Evolutionary conservation across 768 basidiomycete species (phyloP), one percentile per base, ranked within the genome.

Genomic region (Daedalea quercina): DNA sequence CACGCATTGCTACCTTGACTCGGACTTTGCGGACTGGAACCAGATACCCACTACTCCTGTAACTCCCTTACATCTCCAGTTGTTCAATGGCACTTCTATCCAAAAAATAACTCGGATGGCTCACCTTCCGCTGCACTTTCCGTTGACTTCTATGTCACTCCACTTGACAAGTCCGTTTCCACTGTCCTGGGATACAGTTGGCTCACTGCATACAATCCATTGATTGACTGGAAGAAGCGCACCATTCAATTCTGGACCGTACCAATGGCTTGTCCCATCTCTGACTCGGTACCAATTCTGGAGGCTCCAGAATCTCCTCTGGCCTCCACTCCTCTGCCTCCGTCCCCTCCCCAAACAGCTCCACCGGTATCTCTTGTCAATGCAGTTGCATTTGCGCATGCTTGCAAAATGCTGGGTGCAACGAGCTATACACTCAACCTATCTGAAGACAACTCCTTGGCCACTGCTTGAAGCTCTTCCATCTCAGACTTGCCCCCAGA

Each of bases 141-240:
- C 51, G 11, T 52, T 17, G 13, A 60, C 61, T 64, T 15, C 47
- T 42, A 25, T 42, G 26, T 23, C 55, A 26, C 47, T 49, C 9
- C 40, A 28, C 42, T 23, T 52, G 3, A 22, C 52, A 6, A 11
- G 15, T 37, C 9, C 19, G 23, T 33, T 26, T 22, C 35, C 24
- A 24, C 25, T 22, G 33, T 49, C 31, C 44, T 44, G 44, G 13
- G 25, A 44, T 44, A 23, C 44, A 44, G 37, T 15, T 40, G 37
- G 37, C 37, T 40, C 37, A 8, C 37, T 15, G 37, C 37, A 3
- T 40, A 44, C 23, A 22, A 44, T 26, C 44, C 24, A 9, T 26
- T 44, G 44, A 44, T 22, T 44, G 44, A 23, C 17, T 44, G 44
- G 23, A 22, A 22, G 24, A 44, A 22, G 24, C 44, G 20, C 20